Conservation (phyloP, 441 rosid species). For the Populus hybrid region DNA sequence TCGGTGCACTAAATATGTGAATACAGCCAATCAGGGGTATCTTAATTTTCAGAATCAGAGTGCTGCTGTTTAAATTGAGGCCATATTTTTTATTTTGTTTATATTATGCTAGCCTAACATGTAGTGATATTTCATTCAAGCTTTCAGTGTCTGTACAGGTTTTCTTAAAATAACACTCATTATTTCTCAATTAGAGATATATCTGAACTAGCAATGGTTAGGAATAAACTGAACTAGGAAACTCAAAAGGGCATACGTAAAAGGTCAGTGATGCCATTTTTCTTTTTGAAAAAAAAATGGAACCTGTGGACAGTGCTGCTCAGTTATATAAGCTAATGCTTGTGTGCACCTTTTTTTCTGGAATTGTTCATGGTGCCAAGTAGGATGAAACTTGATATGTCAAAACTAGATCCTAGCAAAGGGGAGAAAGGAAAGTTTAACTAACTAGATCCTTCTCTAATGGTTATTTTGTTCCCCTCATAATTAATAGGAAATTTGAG, state of each 20-base stretch:
- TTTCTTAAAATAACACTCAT: not conserved
- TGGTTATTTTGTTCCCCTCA: not conserved
- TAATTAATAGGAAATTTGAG: not conserved
- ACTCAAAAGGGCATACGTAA: not conserved
- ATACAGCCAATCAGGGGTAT: slow-evolving; percentile 69
- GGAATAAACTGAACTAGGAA: not conserved
- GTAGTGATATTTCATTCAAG: not conserved
- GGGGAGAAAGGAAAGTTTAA: not conserved
- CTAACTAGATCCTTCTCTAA: not conserved
- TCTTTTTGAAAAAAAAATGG: no score
- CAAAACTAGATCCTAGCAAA: not conserved
- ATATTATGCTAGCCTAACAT: not conserved
- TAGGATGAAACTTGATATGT: not conserved
- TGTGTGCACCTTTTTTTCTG: not conserved
- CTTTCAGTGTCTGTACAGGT: not conserved
- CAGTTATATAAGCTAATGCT: not conserved
- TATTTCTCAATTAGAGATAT: not conserved
- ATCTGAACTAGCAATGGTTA: not conserved
- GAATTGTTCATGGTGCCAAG: not conserved
- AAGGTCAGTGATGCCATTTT: not conserved
- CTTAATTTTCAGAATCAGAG: slow-evolving; percentile 20
- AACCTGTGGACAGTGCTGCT: not conserved
- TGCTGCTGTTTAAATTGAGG: not conserved
- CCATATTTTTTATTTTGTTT: not conserved
- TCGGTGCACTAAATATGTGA: slow-evolving; percentile 81